These are phyloP conservation scores for Penicillium sp. DNA, from an alignment of 2,329 filamentous ascomycete genomes.

Conservation along the genomic window DNA sequence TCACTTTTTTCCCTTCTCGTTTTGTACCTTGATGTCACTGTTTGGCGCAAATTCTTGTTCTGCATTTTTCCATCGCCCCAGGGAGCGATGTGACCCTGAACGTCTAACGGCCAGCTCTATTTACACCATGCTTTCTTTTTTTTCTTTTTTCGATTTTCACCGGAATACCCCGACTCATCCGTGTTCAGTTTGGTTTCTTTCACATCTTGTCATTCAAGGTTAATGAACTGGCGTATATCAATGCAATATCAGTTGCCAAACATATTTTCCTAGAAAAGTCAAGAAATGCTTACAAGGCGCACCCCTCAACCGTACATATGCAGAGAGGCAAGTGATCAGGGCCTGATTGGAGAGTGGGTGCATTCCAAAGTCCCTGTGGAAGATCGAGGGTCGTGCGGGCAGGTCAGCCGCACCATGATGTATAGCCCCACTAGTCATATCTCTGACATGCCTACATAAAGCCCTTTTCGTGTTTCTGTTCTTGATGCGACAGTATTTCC, in stretches of 20 bases:
- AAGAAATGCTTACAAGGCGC: not conserved
- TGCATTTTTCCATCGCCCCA: not conserved
- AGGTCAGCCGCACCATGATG: constrained; percentile 28
- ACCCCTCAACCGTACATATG: not conserved
- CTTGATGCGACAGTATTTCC: constrained; percentile 7
- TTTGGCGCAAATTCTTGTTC: constrained; percentile 7
- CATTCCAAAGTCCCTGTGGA: constrained; percentile 11
- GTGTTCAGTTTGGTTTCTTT: constrained; percentile 12
- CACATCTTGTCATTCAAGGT: constrained; percentile 8
- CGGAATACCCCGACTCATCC: constrained; percentile 33
- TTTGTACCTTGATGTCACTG: constrained; percentile 12
- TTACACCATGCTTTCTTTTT: constrained; percentile 7
- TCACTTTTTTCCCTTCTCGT: constrained; percentile 7
- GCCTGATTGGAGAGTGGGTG: constrained; percentile 14
- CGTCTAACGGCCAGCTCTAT: constrained; percentile 11
- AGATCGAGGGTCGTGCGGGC: constrained; percentile 22
- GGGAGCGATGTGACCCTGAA: constrained; percentile 10
- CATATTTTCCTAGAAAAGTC: not conserved
- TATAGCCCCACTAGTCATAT: constrained; percentile 15
- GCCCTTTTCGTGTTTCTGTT: not conserved
- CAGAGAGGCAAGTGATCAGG: not conserved
- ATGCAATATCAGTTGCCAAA: constrained; percentile 13
- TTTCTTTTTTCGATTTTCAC: constrained; percentile 14
- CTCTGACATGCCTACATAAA: constrained; percentile 5
- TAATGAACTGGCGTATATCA: constrained; percentile 13